Evolutionary conservation across 1,284 basidiomycete genomes (phyloP), one percentile per base, ranked within the genome.

Genomic region (Ganoderma meredithae): DNA sequence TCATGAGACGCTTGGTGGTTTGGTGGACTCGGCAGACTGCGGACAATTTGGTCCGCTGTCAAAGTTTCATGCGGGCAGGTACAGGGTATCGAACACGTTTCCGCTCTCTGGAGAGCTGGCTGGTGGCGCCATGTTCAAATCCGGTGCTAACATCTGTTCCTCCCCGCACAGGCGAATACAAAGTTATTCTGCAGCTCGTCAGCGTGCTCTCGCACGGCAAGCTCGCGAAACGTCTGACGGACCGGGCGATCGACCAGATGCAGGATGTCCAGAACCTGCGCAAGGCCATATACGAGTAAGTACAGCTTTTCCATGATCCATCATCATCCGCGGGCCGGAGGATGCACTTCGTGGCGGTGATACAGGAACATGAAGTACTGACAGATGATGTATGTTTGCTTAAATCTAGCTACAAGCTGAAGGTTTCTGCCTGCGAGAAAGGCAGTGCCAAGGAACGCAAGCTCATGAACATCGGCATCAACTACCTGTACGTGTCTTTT

Each of bases 251-350:
- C 75, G 95, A 98, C 80, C 81, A 91, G 71, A 95, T 96, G 94
- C 92, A 94, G 80, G 95, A 96, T 71, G 96, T 98, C 0, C 96
- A 98, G 79, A 98, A 98, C 77, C 82, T 98, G 55, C 89, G 96
- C 56, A 95, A 94, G 78, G 94, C 96, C 0, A 93, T 98, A 58
- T 97, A 96, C 76, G 94, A 96, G 95, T 96, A 72, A 78, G 86
- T 77, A 12, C 22, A 33, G 22, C 49, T n/a, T 41, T 60, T 27
- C 6, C n/a, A 60, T 17, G 40, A 60, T 60, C 13, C 39, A 40
- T 39, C 55, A 39, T 58, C 36, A n/a, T 27, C 58, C 55, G 33
- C 31, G 8, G 55, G 33, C 60, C 60, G 60, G 53, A 52, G 5
- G 49, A 25, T n/a, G 8, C n/a, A 25, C 47, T 25, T 25, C 47